Evolutionary conservation across 768 basidiomycete genomes (phyloP), one percentile per base, ranked within the genome.

Genomic region (Trametes cingulata): DNA sequence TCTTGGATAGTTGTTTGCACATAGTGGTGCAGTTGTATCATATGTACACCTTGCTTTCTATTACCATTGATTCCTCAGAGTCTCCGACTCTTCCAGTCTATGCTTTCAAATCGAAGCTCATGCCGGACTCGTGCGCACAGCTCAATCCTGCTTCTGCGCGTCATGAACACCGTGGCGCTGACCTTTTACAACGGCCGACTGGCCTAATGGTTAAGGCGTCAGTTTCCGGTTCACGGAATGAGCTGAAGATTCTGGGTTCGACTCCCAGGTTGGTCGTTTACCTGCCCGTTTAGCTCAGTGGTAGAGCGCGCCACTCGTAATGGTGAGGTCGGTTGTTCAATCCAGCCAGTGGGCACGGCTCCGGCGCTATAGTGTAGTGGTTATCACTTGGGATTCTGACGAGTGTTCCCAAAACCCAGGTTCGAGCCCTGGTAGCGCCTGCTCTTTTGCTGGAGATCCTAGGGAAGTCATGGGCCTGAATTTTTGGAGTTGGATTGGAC

Each of bases 361-460:
- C 19, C 20, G 55, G 55, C 55, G 55, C 55, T 56, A 56, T 56
- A 56, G 55, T 56, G 55, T 56, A 56, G 55, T 48, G 55, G 55
- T 56, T 48, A 56, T 56, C 55, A 56, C 55, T 56, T 56, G 55
- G 55, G 55, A 56, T 56, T 56, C 55, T 56, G 55, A 56, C 24
- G 37, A 40, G 46, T 46, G 55, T 56, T 56, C 55, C 55, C 55
- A 56, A 56, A 48, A 56, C 55, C 55, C 55, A 56, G 46, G 55
- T 56, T 56, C 55, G 55, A 56, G 45, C 55, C 55, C 55, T 56
- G 55, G 55, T 56, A 56, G 55, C 55, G 55, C 55, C 55, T 56
- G 1, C 5, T 1, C 12, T 33, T 58, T 46, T 56, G 29, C 29
- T 33, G 29, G 29, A 33, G 29, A 10, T 33, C 10, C 6, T 5